Conservation (phyloP, 1,139 yeast species). For the Protomyces lactucae-debilis region DNA sequence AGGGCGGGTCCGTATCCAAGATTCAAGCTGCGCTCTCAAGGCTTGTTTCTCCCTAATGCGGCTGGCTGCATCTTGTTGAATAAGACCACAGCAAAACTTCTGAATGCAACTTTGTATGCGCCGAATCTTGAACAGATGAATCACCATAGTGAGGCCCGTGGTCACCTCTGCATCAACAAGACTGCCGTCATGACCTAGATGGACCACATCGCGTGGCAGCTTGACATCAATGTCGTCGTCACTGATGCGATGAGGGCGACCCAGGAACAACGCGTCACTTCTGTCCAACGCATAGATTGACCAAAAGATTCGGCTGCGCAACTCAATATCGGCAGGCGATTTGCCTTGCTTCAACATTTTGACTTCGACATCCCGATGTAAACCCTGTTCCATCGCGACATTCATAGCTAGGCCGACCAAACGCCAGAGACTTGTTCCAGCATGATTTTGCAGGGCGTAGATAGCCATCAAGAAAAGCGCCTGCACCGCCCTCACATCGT, state of each 20-base stretch:
- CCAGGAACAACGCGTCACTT: background rate
- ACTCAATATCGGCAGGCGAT: background rate
- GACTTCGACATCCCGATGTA: background rate
- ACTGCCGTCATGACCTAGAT: background rate
- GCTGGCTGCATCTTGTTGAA: background rate
- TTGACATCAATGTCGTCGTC: background rate
- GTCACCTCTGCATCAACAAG: background rate
- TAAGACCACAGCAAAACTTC: background rate
- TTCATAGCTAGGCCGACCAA: background rate
- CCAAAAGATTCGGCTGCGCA: conserved; percentile 1
- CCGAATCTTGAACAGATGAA: background rate
- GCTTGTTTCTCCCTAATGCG: background rate
- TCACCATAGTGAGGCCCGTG: background rate
- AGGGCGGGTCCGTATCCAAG: background rate
- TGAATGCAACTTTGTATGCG: background rate
- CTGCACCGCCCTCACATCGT: background rate
- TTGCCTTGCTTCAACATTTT: background rate
- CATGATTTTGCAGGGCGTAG: background rate
- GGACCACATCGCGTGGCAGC: background rate
- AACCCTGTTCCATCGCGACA: background rate
- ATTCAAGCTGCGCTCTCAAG: background rate
- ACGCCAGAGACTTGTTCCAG: conserved; percentile 3
- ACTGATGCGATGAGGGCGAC: background rate
- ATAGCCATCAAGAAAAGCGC: background rate
- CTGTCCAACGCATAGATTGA: conserved; percentile 1